These are phyloP conservation scores for Phaffia tasmanica DNA, from an alignment of 768 basidiomycete species.

Conservation along the genomic window DNA sequence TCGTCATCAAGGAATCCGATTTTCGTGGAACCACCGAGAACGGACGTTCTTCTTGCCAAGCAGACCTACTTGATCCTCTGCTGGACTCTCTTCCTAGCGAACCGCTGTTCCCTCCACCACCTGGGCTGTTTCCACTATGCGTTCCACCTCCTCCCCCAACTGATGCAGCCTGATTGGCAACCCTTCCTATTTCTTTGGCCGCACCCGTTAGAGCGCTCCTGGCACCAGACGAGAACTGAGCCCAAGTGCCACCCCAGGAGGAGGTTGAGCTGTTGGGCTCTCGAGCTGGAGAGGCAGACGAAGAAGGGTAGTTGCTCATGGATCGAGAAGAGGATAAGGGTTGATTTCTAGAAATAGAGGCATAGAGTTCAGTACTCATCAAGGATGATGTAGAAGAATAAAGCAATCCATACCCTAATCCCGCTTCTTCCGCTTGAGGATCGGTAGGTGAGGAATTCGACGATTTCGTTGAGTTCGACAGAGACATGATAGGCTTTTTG, in stretches of 20 bases:
- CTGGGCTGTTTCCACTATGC: neutral
- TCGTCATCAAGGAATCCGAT: too few relatives aligned
- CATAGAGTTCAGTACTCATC: neutral
- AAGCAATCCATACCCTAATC: neutral
- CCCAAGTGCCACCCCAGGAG: constrained; percentile 32
- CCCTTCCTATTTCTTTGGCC: constrained; percentile 32
- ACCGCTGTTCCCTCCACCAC: neutral
- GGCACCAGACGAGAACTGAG: constrained; percentile 34
- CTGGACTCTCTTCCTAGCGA: too few relatives aligned
- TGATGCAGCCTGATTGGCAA: neutral
- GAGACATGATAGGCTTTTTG: constrained; percentile 29
- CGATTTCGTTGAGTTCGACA: constrained; percentile 26
- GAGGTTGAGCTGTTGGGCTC: neutral
- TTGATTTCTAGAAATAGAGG: constrained; percentile 11
- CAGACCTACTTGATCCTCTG: too few relatives aligned
- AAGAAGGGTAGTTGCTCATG: neutral
- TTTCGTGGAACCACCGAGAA: too few relatives aligned
- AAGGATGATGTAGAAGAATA: neutral
- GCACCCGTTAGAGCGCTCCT: constrained; percentile 32
- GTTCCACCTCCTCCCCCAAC: neutral
- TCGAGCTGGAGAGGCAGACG: neutral
- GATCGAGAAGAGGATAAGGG: neutral
- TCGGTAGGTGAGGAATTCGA: too few relatives aligned
- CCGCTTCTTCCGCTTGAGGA: too few relatives aligned
- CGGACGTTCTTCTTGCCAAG: too few relatives aligned